Percentiles rank a stretch among this genome's conserved stretches.
Evolutionary conservation across 495 filamentous ascomycete species (phyloP).

Genomic region (Talaromyces adpressus): DNA sequence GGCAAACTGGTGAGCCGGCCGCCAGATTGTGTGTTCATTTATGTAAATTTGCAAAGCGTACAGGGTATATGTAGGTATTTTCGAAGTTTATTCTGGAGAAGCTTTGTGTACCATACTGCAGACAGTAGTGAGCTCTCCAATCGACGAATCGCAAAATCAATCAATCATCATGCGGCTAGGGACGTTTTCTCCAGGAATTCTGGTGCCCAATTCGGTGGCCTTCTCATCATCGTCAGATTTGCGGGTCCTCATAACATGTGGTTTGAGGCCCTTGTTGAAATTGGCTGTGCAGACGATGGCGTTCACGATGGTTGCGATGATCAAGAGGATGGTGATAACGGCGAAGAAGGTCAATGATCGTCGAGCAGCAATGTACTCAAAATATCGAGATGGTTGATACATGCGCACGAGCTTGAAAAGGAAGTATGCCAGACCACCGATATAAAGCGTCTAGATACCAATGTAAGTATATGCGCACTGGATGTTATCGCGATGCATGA

Average conservation of each 20-base stretch:
- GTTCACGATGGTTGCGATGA: constrained; percentile 83
- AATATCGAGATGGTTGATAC: constrained; percentile 53
- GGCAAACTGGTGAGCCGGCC: neutral
- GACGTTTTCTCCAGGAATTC: constrained; percentile 29
- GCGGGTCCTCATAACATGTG: constrained; percentile 66
- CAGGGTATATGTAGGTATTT: neutral
- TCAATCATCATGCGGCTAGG: constrained; percentile 88
- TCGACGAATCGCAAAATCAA: constrained; percentile 28
- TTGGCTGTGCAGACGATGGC: constrained; percentile 82
- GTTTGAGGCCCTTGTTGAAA: constrained; percentile 86
- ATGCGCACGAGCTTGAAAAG: constrained; percentile 97
- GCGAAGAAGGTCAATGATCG: constrained; percentile 86
- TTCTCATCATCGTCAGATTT: constrained; percentile 60
- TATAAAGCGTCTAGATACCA: constrained; percentile 59
- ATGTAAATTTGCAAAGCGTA: neutral
- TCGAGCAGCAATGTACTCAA: constrained; percentile 64
- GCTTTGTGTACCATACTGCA: neutral
- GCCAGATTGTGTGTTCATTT: neutral
- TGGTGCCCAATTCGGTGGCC: constrained; percentile 61
- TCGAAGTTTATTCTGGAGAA: neutral
- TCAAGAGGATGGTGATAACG: constrained; percentile 80
- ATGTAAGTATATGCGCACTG: neutral
- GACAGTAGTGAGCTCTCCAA: neutral
- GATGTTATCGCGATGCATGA: neutral
- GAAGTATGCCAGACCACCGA: constrained; percentile 90